phyloP scores from a whole-genome alignment of 2,329 filamentous ascomycete species.

The Decorospora gaudefroyi region DNA sequence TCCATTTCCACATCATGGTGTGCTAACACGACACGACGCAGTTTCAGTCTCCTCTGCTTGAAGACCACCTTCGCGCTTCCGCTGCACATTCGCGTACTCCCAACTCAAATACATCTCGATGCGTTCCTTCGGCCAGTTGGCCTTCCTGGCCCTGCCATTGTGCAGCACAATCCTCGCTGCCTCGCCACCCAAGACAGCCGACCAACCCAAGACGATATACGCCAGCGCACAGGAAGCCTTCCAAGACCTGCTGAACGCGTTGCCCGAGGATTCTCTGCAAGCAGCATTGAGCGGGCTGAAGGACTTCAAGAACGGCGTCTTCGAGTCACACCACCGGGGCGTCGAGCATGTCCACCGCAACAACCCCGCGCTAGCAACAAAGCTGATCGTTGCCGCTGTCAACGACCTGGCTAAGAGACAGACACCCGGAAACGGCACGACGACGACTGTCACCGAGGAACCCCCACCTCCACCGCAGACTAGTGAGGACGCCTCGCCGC shows the following conservation, averaged over 20 bases:
- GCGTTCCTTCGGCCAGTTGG: constrained; percentile 38
- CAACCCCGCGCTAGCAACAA: constrained; percentile 65
- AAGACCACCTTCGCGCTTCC: constrained; percentile 10
- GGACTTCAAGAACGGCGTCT: constrained; percentile 70
- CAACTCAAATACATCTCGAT: constrained; percentile 23
- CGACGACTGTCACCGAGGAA: constrained; percentile 7
- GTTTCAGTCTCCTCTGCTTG: constrained; percentile 15
- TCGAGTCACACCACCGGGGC: constrained; percentile 65
- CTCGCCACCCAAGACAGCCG: constrained; percentile 25
- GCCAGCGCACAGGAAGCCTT: constrained; percentile 52
- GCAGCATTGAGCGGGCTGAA: constrained; percentile 66
- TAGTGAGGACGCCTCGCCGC: constrained; percentile 14
- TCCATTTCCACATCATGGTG: too few species aligned
- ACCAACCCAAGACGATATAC: constrained; percentile 28
- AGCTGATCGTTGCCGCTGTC: constrained; percentile 67
- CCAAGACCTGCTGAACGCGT: constrained; percentile 59
- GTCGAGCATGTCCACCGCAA: constrained; percentile 65
- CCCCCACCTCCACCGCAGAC: constrained; percentile 5
- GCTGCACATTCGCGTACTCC: not conserved
- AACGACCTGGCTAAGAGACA: constrained; percentile 52
- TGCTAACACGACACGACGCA: constrained; percentile 28
- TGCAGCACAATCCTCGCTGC: constrained; percentile 29
- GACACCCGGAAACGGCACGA: constrained; percentile 35
- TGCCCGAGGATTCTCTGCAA: constrained; percentile 66
- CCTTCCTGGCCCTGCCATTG: constrained; percentile 41